Conservation (phyloP, 257 asterid genomes). For the Agastache rugosa region DNA sequence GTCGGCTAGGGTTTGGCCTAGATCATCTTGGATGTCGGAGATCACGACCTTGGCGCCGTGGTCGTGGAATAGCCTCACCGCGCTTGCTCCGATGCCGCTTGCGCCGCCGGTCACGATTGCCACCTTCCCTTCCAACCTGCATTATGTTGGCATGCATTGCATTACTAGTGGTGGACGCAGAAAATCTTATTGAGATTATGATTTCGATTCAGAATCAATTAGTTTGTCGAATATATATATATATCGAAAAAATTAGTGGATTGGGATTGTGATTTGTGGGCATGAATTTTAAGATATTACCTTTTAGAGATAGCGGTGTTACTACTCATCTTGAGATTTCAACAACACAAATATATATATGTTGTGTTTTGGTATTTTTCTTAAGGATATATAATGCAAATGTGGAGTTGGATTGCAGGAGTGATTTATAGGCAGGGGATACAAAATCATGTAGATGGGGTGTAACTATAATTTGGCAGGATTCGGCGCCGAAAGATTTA, state of each 20-base stretch:
- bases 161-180: too few species aligned
- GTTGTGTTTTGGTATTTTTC: too few species aligned
- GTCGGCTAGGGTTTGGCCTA: constrained; percentile 41
- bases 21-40: constrained; percentile 57
- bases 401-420: neutral
- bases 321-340: neutral
- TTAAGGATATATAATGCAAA: too few species aligned
- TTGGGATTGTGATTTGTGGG: neutral
- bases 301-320: neutral
- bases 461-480: neutral
- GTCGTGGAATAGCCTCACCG: constrained; percentile 41
- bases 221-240: too few species aligned
- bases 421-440: neutral
- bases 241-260: too few species aligned
- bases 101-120: constrained; percentile 43
- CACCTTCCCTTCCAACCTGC: constrained; percentile 37
- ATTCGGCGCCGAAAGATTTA: neutral
- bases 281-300: neutral
- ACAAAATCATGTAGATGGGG: neutral
- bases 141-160: neutral
- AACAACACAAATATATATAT: neutral
- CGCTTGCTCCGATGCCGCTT: constrained; percentile 56
- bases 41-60: constrained; percentile 61
- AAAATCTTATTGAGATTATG: too few species aligned
- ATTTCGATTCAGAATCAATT: too few species aligned